Conservation (phyloP, 495 filamentous ascomycete genomes). For the Aspergillus leporis region DNA sequence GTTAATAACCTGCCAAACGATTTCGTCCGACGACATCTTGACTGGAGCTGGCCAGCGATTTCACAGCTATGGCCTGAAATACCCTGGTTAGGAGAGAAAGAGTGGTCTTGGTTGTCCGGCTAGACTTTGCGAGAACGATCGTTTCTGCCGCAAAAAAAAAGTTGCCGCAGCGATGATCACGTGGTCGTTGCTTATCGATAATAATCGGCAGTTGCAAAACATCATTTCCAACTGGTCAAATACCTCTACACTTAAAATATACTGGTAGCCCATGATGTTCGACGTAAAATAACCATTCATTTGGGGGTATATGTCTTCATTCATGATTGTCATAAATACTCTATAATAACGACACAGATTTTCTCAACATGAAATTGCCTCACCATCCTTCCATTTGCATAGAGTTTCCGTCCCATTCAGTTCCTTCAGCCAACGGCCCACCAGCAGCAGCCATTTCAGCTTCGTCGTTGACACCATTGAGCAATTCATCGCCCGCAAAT, state of each 20-base stretch:
- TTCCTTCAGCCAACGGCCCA: slow-evolving; percentile 38
- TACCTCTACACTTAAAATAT: neutral
- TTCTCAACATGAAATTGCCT: slow-evolving; percentile 1
- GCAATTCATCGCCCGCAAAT: slow-evolving; percentile 36
- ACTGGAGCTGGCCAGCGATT: slow-evolving; percentile 2
- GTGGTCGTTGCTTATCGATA: slow-evolving; percentile 41
- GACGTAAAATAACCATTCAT: neutral
- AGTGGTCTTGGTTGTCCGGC: slow-evolving; percentile 17
- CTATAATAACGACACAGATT: slow-evolving; percentile 6
- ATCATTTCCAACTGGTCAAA: slow-evolving; percentile 1
- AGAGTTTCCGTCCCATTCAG: slow-evolving; percentile 48
- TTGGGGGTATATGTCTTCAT: neutral
- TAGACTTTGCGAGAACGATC: slow-evolving; percentile 20
- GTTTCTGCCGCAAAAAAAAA: slow-evolving; percentile 32
- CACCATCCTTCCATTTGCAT: slow-evolving; percentile 48
- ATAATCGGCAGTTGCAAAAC: slow-evolving; percentile 1
- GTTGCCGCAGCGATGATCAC: slow-evolving; percentile 31
- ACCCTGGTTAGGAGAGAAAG: slow-evolving; percentile 25
- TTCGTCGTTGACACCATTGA: slow-evolving; percentile 41
- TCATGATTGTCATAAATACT: slow-evolving; percentile 12
- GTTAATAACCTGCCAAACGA: slow-evolving; percentile 95
- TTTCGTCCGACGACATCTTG: slow-evolving; percentile 85
- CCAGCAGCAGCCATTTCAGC: slow-evolving; percentile 44
- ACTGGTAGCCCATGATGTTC: neutral
- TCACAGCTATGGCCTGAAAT: slow-evolving; percentile 3